Percentiles rank a stretch among this genome's conserved stretches.
Conservation (phyloP, 345 rosid genomes). For the Diplotaxis tenuifolia region DNA sequence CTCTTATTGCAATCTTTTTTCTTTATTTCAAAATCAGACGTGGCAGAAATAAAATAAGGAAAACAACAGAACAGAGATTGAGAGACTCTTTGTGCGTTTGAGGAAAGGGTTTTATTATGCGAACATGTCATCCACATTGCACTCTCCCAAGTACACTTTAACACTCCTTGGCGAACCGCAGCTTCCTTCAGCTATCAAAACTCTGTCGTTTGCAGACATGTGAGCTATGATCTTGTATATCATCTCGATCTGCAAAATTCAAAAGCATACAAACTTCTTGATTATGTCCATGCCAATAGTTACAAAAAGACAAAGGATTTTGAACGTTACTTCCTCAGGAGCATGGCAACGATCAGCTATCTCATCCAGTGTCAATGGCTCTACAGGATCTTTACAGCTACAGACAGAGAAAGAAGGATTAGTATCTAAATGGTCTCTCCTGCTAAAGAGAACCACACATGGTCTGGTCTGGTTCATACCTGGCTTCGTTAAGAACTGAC, state of each 20-base stretch:
- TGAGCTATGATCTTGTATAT: slow-evolving; percentile 91
- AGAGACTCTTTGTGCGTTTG: slow-evolving; percentile 12
- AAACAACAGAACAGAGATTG: slow-evolving; percentile 2
- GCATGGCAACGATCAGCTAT: slow-evolving; percentile 93
- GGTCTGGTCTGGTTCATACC: slow-evolving; percentile 42
- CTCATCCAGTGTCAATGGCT: slow-evolving; percentile 80
- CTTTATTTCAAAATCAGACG: not conserved
- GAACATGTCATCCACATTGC: slow-evolving; percentile 69
- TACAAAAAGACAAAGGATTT: slow-evolving; percentile 5
- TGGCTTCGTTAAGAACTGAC: slow-evolving; percentile 90
- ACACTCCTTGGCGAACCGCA: slow-evolving; percentile 93
- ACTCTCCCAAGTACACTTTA: slow-evolving; percentile 83
- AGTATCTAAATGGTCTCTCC: slow-evolving; percentile 10
- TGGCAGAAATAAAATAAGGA: slow-evolving; percentile 13
- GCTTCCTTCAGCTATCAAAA: slow-evolving; percentile 81
- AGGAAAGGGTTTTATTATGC: slow-evolving; percentile 36
- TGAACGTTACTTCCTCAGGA: slow-evolving; percentile 56
- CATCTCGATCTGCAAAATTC: slow-evolving; percentile 78
- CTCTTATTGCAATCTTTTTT: slow-evolving; percentile 7
- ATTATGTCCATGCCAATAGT: not conserved
- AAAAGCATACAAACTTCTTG: slow-evolving; percentile 24
- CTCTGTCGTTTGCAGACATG: slow-evolving; percentile 95
- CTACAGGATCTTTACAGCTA: slow-evolving; percentile 94
- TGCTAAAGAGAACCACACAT: slow-evolving; percentile 1
- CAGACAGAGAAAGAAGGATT: not conserved